Conservation (phyloP, 2,329 filamentous ascomycete genomes). For the Fusarium penzigii region DNA sequence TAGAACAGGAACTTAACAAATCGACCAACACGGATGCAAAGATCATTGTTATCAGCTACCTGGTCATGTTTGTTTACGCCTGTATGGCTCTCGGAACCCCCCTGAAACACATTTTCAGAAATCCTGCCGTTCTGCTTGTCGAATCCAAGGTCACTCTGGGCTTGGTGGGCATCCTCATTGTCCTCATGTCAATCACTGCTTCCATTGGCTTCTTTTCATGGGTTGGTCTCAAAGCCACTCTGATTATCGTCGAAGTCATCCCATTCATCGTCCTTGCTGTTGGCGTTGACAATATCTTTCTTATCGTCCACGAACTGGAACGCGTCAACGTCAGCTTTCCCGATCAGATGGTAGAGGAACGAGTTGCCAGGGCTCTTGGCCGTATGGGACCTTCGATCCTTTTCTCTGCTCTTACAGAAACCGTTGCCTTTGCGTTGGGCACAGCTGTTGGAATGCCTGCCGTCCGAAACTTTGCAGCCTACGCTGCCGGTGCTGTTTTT, state of each 20-base stretch:
- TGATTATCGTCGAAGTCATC: slow-evolving; percentile 98
- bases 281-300: slow-evolving; percentile 97
- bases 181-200: slow-evolving; percentile 94
- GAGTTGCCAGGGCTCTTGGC: slow-evolving; percentile 85
- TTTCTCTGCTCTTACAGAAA: slow-evolving; percentile 92
- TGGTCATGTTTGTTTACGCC: slow-evolving; percentile 98
- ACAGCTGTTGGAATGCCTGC: slow-evolving; percentile 97
- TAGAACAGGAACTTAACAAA: slow-evolving; percentile 96
- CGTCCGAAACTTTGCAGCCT: slow-evolving; percentile 94
- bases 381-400: slow-evolving; percentile 97
- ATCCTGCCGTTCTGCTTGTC: slow-evolving; percentile 82
- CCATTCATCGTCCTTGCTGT: slow-evolving; percentile 96
- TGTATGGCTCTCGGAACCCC: slow-evolving; percentile 90
- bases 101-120: slow-evolving; percentile 73
- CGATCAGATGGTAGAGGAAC: slow-evolving; percentile 82
- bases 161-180: slow-evolving; percentile 91
- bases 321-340: slow-evolving; percentile 90
- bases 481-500: slow-evolving; percentile 92
- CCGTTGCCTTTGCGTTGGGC: slow-evolving; percentile 87
- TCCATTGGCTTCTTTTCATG: slow-evolving; percentile 95
- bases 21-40: slow-evolving; percentile 98
- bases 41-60: slow-evolving; percentile 93
- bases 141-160: slow-evolving; percentile 97
- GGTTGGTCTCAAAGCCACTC: slow-evolving; percentile 85
- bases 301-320: slow-evolving; percentile 98